These are phyloP conservation scores for Gossypium laxum DNA, from an alignment of 441 rosid genomes.

Conservation along the genomic window DNA sequence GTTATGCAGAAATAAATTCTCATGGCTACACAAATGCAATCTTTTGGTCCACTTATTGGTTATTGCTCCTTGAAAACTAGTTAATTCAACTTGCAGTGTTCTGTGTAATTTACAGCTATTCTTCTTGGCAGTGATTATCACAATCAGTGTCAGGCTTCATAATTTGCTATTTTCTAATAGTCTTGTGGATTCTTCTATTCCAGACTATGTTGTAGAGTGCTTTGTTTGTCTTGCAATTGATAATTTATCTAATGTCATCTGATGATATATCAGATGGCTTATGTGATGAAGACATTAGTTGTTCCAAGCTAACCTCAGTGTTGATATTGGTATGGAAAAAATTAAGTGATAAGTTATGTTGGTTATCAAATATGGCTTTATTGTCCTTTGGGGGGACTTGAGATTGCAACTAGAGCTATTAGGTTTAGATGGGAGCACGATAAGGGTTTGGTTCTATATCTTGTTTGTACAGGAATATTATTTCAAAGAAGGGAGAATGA, in stretches of 20 bases:
- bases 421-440: neutral
- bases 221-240: neutral
- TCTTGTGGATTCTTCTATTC: neutral
- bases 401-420: neutral
- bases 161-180: neutral
- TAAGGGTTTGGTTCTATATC: neutral
- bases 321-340: neutral
- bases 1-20: neutral
- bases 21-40: neutral
- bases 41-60: neutral
- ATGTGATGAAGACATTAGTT: neutral
- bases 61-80: conserved; percentile 34
- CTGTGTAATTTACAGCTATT: conserved; percentile 17
- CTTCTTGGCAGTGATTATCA: conserved; percentile 19
- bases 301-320: neutral
- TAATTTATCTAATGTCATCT: neutral
- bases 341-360: neutral
- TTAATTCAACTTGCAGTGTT: conserved; percentile 17
- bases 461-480: neutral
- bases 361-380: neutral
- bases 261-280: neutral
- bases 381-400: neutral
- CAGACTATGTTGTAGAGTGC: neutral
- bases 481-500: neutral
- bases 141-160: neutral